Evolutionary conservation across 2,329 filamentous ascomycete species (phyloP).

Genomic region (Sordariomycetes sp.): DNA sequence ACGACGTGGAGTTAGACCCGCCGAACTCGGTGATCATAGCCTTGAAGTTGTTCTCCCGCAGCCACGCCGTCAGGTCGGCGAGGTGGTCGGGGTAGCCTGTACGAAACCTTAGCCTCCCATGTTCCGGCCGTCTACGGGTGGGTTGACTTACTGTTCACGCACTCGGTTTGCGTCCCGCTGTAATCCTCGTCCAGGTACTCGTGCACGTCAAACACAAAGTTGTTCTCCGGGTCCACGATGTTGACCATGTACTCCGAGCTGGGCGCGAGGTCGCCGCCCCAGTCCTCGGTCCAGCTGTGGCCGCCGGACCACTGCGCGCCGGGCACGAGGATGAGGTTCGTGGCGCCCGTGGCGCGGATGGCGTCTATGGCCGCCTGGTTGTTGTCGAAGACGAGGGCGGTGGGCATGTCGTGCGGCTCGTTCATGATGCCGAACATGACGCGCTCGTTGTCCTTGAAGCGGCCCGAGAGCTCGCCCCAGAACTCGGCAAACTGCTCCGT

Average conservation of each 20-base stretch:
- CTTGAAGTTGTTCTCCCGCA: constrained; percentile 41
- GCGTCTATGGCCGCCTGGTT: constrained; percentile 56
- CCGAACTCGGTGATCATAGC: constrained; percentile 48
- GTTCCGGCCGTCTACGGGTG: no score
- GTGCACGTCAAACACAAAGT: constrained; percentile 48
- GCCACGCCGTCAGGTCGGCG: constrained; percentile 40
- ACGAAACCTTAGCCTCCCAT: no score
- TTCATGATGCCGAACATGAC: constrained; percentile 60
- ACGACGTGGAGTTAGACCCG: constrained; percentile 16
- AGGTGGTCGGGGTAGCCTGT: constrained; percentile 30
- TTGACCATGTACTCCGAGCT: constrained; percentile 4
- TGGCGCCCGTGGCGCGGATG: constrained; percentile 47
- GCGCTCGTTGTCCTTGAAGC: constrained; percentile 39
- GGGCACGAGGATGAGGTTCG: constrained; percentile 41
- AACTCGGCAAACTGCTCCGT: constrained; percentile 42
- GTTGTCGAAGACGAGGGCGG: constrained; percentile 44
- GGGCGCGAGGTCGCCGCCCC: constrained; percentile 1
- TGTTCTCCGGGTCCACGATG: constrained; percentile 35
- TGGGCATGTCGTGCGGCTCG: constrained; percentile 54
- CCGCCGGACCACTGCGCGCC: constrained; percentile 43
- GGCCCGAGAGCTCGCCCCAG: constrained; percentile 43
- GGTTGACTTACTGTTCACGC: constrained; percentile 25
- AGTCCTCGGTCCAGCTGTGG: constrained; percentile 26
- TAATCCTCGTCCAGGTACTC: constrained; percentile 48
- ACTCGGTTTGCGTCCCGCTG: constrained; percentile 35